phyloP scores from a whole-genome alignment of 805 yeast species.

The Torulaspora quercuum region DNA sequence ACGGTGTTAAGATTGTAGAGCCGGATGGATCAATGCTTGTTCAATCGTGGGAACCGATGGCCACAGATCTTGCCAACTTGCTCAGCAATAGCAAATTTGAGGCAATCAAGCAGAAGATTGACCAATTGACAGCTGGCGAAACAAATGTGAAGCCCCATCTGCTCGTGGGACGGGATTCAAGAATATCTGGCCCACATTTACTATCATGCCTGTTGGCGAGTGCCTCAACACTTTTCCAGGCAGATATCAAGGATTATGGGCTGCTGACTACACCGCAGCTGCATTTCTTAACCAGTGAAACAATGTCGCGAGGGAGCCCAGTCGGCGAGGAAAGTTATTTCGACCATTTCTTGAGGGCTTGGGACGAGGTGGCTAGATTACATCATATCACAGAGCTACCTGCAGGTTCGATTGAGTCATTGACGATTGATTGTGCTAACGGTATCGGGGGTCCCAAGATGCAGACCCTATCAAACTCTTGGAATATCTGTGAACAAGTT shows the following conservation, averaged over 20 bases:
- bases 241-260: constrained; percentile 54
- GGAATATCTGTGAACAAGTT: constrained; percentile 38
- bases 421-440: constrained; percentile 87
- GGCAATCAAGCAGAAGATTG: constrained; percentile 6
- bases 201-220: constrained; percentile 47
- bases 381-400: constrained; percentile 16
- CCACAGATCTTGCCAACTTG: constrained; percentile 73
- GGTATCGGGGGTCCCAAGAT: constrained; percentile 93
- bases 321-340: constrained; percentile 69
- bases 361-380: constrained; percentile 20
- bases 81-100: constrained; percentile 37
- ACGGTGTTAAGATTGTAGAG: constrained; percentile 91
- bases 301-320: constrained; percentile 40
- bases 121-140: constrained; percentile 7
- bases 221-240: constrained; percentile 58
- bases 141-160: constrained; percentile 41
- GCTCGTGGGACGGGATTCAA: constrained; percentile 80
- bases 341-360: constrained; percentile 49
- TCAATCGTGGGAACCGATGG: constrained; percentile 76
- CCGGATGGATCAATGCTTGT: constrained; percentile 90
- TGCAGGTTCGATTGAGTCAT: constrained; percentile 14
- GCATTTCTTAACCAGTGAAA: constrained; percentile 73
- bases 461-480: constrained; percentile 41
- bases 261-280: constrained; percentile 89
- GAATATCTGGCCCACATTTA: constrained; percentile 67